phyloP scores from a whole-genome alignment of 441 rosid species.

The Daphne laureola region DNA sequence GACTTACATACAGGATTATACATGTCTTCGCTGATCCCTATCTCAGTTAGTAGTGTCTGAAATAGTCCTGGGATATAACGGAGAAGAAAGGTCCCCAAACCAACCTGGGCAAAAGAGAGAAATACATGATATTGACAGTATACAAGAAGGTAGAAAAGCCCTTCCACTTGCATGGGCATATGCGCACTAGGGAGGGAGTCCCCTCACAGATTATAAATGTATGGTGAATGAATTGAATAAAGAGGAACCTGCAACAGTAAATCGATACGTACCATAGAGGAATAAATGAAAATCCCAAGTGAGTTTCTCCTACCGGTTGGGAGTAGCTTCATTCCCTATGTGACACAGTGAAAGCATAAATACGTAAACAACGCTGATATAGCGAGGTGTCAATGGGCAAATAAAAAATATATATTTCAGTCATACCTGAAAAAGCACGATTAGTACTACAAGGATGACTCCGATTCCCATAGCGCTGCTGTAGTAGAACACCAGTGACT shows the following conservation, averaged over 20 bases:
- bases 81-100: conserved; percentile 79
- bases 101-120: conserved; percentile 44
- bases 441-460: conserved; percentile 69
- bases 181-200: conserved; percentile 1
- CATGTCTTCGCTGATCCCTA: conserved; percentile 90
- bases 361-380: too few species aligned
- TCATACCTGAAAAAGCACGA: conserved; percentile 83
- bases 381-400: too few species aligned
- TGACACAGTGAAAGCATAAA: conserved; percentile 11
- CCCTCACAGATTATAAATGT: background rate
- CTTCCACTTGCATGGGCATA: background rate
- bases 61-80: conserved; percentile 60
- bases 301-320: conserved; percentile 82
- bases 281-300: conserved; percentile 71
- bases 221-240: conserved; percentile 4
- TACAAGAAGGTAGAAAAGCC: background rate
- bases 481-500: conserved; percentile 77
- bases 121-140: background rate
- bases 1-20: conserved; percentile 96
- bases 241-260: background rate
- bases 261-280: conserved; percentile 56
- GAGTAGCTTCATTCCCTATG: conserved; percentile 88
- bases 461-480: conserved; percentile 91
- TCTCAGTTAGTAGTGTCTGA: conserved; percentile 48
- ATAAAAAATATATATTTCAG: too few species aligned